Evolutionary conservation across 768 basidiomycete species (phyloP).

Genomic region (Omphalotus guepiniiformis): DNA sequence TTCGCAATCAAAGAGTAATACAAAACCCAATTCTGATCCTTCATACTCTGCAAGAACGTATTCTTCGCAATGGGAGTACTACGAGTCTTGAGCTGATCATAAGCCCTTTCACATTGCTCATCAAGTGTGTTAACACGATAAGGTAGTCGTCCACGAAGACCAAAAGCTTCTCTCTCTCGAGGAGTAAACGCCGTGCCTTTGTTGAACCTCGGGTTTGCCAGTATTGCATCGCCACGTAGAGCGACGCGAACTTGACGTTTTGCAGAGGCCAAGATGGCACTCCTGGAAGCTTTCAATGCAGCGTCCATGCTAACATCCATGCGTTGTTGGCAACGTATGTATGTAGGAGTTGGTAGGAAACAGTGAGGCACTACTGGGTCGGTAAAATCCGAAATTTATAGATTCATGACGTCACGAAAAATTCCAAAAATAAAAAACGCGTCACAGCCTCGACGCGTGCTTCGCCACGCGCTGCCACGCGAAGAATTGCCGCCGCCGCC

Average conservation of each 20-base stretch:
- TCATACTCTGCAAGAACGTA: conserved; percentile 70
- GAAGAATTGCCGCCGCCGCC: too few species aligned
- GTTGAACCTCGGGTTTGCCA: conserved; percentile 66
- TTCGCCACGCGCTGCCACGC: too few species aligned
- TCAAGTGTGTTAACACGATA: conserved; percentile 60
- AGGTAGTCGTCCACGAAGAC: conserved; percentile 49
- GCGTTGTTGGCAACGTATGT: too few species aligned
- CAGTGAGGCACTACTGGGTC: too few species aligned
- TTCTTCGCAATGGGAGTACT: conserved; percentile 55
- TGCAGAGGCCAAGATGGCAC: too few species aligned
- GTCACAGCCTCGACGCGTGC: too few species aligned
- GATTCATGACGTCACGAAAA: too few species aligned
- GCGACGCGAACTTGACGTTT: conserved; percentile 43
- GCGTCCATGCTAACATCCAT: too few species aligned
- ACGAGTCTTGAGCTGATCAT: conserved; percentile 32
- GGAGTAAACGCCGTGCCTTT: conserved; percentile 77
- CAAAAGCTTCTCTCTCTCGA: conserved; percentile 67
- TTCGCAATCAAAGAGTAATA: conserved; percentile 65
- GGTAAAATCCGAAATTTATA: too few species aligned
- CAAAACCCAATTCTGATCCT: conserved; percentile 78
- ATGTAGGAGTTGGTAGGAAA: too few species aligned
- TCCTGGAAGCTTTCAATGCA: too few species aligned
- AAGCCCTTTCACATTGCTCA: conserved; percentile 73
- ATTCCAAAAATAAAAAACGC: too few species aligned
- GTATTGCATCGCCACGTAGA: conserved; percentile 56